A percentile compares a stretch with the other conserved stretches of the same genome.
These are phyloP conservation scores for Aspergillus thermomutatus DNA, from an alignment of 2,329 filamentous ascomycete genomes.

Conservation along the genomic window DNA sequence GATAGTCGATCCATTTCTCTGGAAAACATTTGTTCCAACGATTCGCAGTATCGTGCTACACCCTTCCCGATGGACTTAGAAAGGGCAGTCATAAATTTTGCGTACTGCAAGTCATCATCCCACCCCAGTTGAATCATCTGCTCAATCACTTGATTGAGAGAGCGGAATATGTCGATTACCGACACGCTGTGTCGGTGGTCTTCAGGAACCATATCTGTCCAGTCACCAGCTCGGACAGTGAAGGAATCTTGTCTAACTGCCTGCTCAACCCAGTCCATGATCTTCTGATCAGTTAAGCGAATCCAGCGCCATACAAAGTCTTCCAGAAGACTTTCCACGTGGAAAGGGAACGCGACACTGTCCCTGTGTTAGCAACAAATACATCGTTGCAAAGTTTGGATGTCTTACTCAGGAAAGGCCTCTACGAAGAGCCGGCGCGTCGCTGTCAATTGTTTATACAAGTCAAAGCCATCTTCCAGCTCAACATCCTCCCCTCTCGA, in stretches of 20 bases:
- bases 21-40: conserved; percentile 78
- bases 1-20: conserved; percentile 92
- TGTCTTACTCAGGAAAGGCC: conserved; percentile 60
- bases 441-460: conserved; percentile 84
- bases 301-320: conserved; percentile 98
- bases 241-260: conserved; percentile 90
- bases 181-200: conserved; percentile 89
- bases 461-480: conserved; percentile 87
- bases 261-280: conserved; percentile 80
- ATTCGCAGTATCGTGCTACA: conserved; percentile 84
- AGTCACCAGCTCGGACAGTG: conserved; percentile 64
- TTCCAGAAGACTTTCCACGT: conserved; percentile 79
- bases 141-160: conserved; percentile 88
- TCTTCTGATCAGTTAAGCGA: conserved; percentile 70
- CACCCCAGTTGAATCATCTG: conserved; percentile 83
- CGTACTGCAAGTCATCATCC: conserved; percentile 90
- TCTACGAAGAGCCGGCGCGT: conserved; percentile 78
- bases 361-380: conserved; percentile 18
- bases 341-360: conserved; percentile 71
- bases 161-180: conserved; percentile 86
- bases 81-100: conserved; percentile 93
- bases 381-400: not conserved
- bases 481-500: conserved; percentile 71
- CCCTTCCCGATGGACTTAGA: conserved; percentile 80
- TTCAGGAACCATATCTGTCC: conserved; percentile 64